Percentiles rank a stretch among this genome's conserved stretches.
Evolutionary conservation across 306 rosid species (phyloP).

Genomic region (Lablab purpureus): DNA sequence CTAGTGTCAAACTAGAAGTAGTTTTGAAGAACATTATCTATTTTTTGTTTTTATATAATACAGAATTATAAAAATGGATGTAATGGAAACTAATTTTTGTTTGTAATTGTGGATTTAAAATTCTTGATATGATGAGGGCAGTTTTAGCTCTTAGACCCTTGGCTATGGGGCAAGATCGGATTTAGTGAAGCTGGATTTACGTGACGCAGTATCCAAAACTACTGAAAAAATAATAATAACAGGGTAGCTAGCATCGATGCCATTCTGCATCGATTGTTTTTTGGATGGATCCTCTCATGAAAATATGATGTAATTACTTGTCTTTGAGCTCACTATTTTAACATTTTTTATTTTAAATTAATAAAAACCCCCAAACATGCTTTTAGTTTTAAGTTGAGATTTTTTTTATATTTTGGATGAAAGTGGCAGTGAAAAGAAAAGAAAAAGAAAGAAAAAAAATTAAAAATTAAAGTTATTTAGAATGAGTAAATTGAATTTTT

Average conservation of each 20-base stretch:
- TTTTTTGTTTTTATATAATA: too few relatives aligned
- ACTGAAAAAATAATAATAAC: neutral
- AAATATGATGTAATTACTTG: neutral
- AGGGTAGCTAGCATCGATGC: neutral
- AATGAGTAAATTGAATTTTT: too few relatives aligned
- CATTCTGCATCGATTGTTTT: neutral
- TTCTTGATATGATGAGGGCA: neutral
- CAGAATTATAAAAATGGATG: too few relatives aligned
- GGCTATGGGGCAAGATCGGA: neutral
- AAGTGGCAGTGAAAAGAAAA: too few relatives aligned
- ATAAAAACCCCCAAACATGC: too few relatives aligned
- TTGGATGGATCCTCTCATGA: neutral
- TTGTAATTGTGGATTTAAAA: neutral
- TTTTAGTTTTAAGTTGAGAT: too few relatives aligned
- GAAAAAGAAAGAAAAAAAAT: too few relatives aligned
- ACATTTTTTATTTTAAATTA: too few relatives aligned
- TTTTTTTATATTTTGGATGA: too few relatives aligned
- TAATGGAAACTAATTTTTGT: too few relatives aligned
- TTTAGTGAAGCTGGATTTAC: conserved; percentile 3
- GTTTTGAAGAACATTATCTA: neutral
- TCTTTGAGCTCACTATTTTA: neutral
- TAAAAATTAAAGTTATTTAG: too few relatives aligned
- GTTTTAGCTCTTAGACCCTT: neutral
- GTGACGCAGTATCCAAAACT: neutral
- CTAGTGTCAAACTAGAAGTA: neutral